Conservation (phyloP, 108 stramenopile genomes). For the Cyclotella cryptica region DNA sequence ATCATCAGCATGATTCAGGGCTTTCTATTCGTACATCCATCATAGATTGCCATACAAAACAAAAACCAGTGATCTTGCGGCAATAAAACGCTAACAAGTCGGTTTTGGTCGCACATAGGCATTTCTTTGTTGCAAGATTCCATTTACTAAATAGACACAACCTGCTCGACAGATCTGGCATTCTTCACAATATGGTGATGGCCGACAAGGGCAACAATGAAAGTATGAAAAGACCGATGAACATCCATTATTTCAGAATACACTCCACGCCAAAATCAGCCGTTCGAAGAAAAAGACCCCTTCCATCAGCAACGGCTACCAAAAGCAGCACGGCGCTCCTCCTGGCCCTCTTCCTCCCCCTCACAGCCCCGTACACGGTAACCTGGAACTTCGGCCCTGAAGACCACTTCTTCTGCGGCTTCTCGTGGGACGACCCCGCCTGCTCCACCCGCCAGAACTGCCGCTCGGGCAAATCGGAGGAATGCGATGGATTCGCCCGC, state of each 20-base stretch:
- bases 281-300: conserved; percentile 16
- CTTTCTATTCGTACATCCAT: no score
- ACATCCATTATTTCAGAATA: neutral
- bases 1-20: no score
- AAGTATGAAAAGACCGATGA: neutral
- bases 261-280: neutral
- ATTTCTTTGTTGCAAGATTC: no score
- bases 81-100: no score
- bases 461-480: conserved; percentile 29
- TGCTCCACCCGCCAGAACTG: conserved; percentile 36
- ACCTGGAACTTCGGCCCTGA: conserved; percentile 46
- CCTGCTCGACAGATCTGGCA: no score
- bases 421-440: conserved; percentile 27
- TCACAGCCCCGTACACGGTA: conserved; percentile 18
- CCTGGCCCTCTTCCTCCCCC: neutral
- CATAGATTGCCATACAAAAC: no score
- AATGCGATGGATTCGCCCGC: conserved; percentile 20
- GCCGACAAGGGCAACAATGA: neutral
- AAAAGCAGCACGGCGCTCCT: neutral
- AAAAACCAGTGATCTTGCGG: no score
- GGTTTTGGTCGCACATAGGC: no score
- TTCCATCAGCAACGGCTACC: neutral
- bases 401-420: conserved; percentile 47
- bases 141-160: no score
- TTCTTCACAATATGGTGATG: neutral